These are phyloP conservation scores for Papilionanthe hybrid DNA, from an alignment of 116 monocot species.

Conservation along the genomic window DNA sequence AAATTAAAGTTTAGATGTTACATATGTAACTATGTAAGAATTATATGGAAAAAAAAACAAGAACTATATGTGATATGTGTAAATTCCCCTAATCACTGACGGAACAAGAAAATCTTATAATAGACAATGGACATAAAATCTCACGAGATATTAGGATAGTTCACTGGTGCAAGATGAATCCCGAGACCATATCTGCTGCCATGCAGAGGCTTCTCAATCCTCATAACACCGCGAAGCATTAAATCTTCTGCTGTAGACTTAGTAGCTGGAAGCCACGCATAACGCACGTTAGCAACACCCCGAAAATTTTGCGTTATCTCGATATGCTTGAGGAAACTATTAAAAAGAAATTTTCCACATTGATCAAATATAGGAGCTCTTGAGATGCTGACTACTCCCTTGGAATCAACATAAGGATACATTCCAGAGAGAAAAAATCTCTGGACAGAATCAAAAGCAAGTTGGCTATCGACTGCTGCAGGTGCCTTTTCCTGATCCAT, in stretches of 20 bases:
- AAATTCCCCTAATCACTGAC: neutral
- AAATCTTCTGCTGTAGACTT: constrained; percentile 47
- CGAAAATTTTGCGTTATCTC: constrained; percentile 39
- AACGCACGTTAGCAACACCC: constrained; percentile 80
- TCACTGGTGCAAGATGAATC: constrained; percentile 67
- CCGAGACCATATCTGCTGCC: constrained; percentile 50
- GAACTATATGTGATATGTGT: no score
- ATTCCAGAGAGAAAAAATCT: constrained; percentile 53
- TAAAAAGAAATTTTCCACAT: constrained; percentile 31
- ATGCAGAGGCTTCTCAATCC: constrained; percentile 24
- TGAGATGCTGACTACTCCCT: constrained; percentile 56
- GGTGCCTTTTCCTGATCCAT: constrained; percentile 11
- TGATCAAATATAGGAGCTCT: constrained; percentile 38
- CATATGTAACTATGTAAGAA: no score
- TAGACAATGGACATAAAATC: neutral
- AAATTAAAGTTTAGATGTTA: no score
- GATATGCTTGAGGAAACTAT: constrained; percentile 55
- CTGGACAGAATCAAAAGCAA: constrained; percentile 36
- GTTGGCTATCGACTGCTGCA: constrained; percentile 3
- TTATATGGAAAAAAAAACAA: no score
- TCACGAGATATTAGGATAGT: constrained; percentile 61
- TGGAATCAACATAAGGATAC: constrained; percentile 33
- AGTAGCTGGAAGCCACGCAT: constrained; percentile 77
- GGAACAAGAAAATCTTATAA: neutral
- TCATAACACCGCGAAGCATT: constrained; percentile 42